Conservation (phyloP, 2,329 filamentous ascomycete species). For the Xylariaceae sp. region DNA sequence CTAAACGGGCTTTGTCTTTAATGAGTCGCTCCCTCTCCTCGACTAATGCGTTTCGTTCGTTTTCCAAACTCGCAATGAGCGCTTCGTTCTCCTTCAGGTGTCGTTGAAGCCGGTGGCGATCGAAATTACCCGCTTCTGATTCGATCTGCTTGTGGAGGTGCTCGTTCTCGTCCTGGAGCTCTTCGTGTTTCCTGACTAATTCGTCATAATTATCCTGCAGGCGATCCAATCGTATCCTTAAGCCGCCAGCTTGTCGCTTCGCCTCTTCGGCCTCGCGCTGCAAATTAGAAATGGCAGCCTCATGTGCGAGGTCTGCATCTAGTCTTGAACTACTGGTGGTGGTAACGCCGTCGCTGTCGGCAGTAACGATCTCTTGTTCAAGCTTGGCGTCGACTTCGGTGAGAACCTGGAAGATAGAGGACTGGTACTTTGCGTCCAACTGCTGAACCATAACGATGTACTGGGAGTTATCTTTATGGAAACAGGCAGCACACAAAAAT, state of each 20-base stretch:
- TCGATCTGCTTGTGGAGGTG: conserved; percentile 50
- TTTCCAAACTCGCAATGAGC: conserved; percentile 65
- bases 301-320: conserved; percentile 52
- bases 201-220: conserved; percentile 59
- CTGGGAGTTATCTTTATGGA: conserved; percentile 24
- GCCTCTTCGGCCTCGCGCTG: conserved; percentile 48
- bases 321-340: conserved; percentile 30
- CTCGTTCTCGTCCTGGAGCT: conserved; percentile 58
- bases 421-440: conserved; percentile 22
- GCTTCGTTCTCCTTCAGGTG: conserved; percentile 63
- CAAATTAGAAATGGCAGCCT: conserved; percentile 50
- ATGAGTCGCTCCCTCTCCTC: conserved; percentile 39
- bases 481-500: conserved; percentile 25
- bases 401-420: conserved; percentile 37
- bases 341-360: conserved; percentile 25
- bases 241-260: conserved; percentile 54
- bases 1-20: conserved; percentile 33
- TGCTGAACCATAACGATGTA: conserved; percentile 21
- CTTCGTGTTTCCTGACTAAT: conserved; percentile 46
- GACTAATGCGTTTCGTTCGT: conserved; percentile 52
- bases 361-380: conserved; percentile 34
- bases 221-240: conserved; percentile 54
- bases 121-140: conserved; percentile 46
- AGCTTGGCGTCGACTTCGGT: conserved; percentile 27
- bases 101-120: conserved; percentile 48